Evolutionary conservation across 805 yeast genomes (phyloP), one percentile per base, ranked within the genome.

Genomic region (Metschnikowia matae): DNA sequence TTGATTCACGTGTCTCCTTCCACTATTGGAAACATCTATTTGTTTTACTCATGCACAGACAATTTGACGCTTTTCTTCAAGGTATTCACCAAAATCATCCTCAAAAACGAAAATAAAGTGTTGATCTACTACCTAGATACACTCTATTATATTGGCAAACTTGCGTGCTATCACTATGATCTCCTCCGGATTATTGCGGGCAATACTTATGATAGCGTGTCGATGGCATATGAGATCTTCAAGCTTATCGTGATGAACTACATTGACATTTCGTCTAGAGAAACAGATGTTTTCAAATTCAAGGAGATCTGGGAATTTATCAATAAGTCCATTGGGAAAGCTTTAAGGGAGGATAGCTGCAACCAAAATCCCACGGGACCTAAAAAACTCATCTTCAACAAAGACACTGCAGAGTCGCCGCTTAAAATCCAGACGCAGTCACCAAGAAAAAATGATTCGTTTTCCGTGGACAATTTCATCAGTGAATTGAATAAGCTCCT

Each of bases 111-210:
- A 44, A 69, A 70, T 26, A 70, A 69, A 32, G 63, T 72, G 38
- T 66, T 74, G 29, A 71, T 72, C 10, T 65, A 62, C 41, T 73
- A 72, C 54, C 48, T 75, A 69, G 82, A 78, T 55, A 60, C 75
- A 33, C 51, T 74, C 6, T 67, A 69, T 52, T 62, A 70, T 44
- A 61, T 72, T 18, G 49, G 72, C 13, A 61, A 60, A 35, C 54
- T 74, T 17, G 59, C 70, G 13, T 45, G 52, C 38, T 53, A 46
- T 34, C 56, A 51, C 44, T 55, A 44, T 40, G 37, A 48, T 6
- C 59, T 73, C 31, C 65, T 71, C 3, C 68, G 67, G 46, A 63
- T 66, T 34, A 62, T 71, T 45, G 66, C 73, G 4, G 70, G 68
- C 5, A 56, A 44, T 17, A 61, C 49, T 38, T 46, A 53, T 32